Evolutionary conservation across 148 eudicot species (phyloP).

Genomic region (Amaranthus cruentus): DNA sequence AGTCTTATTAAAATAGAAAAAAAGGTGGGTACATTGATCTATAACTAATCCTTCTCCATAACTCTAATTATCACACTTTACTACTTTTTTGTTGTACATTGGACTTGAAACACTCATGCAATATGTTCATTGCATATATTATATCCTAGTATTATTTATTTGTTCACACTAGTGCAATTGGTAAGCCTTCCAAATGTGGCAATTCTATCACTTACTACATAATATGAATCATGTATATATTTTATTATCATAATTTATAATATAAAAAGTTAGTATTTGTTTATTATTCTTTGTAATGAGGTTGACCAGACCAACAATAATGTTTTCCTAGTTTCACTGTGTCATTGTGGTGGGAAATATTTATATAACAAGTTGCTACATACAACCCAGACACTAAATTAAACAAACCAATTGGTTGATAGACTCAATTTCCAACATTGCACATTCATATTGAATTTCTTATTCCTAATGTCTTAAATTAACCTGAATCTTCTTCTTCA

Average conservation of each 20-base stretch:
- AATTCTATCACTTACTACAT: neutral
- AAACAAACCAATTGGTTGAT: neutral
- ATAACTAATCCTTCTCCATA: neutral
- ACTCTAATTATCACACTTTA: constrained; percentile 5
- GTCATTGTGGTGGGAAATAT: constrained; percentile 10
- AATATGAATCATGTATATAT: neutral
- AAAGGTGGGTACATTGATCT: constrained; percentile 1
- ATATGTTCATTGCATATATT: constrained; percentile 12
- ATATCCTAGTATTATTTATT: neutral
- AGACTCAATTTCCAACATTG: constrained; percentile 8
- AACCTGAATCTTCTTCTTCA: too few relatives aligned
- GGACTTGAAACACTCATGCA: constrained; percentile 16
- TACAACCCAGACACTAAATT: constrained; percentile 3
- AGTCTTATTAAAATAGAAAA: neutral
- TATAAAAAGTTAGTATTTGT: neutral
- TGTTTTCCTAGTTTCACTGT: neutral
- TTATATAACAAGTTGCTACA: constrained; percentile 6
- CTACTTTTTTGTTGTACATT: constrained; percentile 22
- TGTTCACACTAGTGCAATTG: constrained; percentile 11
- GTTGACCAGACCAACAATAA: constrained; percentile 10
- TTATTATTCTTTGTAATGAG: neutral
- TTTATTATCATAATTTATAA: neutral
- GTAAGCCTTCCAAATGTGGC: neutral
- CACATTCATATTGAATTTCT: neutral
- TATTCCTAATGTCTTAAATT: too few relatives aligned